These are phyloP conservation scores for Candida smagusa DNA, from an alignment of 1,139 yeast species.

Conservation along the genomic window DNA sequence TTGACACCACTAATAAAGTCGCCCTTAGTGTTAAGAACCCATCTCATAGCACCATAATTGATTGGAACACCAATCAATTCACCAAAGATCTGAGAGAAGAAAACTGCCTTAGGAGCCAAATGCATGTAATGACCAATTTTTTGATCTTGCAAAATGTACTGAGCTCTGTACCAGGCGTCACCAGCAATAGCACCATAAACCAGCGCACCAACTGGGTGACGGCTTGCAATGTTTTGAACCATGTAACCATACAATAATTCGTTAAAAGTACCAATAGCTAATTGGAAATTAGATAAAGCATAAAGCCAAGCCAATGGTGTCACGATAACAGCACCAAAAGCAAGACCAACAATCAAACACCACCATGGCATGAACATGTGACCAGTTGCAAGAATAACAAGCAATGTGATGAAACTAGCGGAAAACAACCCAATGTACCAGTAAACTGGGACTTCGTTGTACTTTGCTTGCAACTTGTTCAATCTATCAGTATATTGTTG, in stretches of 20 bases:
- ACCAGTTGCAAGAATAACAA: conserved; percentile 31
- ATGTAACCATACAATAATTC: conserved; percentile 47
- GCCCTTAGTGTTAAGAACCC: conserved; percentile 41
- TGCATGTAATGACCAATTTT: conserved; percentile 48
- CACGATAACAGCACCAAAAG: conserved; percentile 43
- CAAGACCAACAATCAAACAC: conserved; percentile 42
- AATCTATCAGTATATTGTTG: conserved; percentile 31
- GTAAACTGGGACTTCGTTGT: conserved; percentile 35
- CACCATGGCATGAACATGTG: conserved; percentile 50
- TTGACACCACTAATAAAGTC: conserved; percentile 36
- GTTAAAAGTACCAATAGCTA: conserved; percentile 51
- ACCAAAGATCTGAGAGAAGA: conserved; percentile 48
- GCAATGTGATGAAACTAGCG: conserved; percentile 29
- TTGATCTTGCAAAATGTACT: conserved; percentile 46
- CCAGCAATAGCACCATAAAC: conserved; percentile 51
- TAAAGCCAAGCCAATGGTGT: conserved; percentile 50
- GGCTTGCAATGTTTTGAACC: conserved; percentile 26
- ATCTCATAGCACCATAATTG: conserved; percentile 43
- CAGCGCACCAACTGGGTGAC: conserved; percentile 48
- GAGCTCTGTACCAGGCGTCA: conserved; percentile 54
- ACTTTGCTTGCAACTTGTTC: conserved; percentile 33
- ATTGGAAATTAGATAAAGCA: conserved; percentile 49
- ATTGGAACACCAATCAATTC: conserved; percentile 50
- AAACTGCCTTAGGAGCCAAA: conserved; percentile 45
- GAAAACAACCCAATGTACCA: conserved; percentile 38